Evolutionary conservation across 1,139 yeast species (phyloP).

Genomic region (Hyphopichia buzzinii): DNA sequence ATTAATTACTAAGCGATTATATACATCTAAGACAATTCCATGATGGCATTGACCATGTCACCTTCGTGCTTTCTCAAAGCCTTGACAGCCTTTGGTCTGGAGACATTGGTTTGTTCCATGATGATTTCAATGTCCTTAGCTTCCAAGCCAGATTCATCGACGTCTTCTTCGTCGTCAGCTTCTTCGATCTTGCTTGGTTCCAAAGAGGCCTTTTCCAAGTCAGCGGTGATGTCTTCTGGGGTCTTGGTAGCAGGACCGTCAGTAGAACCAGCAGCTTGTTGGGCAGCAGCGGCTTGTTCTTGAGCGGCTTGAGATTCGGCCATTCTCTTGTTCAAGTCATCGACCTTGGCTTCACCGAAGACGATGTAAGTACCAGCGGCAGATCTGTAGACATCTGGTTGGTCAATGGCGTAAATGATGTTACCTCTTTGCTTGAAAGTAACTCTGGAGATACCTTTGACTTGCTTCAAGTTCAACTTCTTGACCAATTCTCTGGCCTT

Average conservation of each 20-base stretch:
- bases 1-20: background rate
- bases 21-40: constrained; percentile 63
- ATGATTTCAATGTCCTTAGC: constrained; percentile 78
- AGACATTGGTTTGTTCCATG: constrained; percentile 84
- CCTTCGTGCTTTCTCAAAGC: constrained; percentile 88
- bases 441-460: constrained; percentile 92
- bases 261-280: constrained; percentile 45
- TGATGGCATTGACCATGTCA: constrained; percentile 94
- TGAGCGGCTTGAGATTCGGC: constrained; percentile 56
- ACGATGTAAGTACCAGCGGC: constrained; percentile 94
- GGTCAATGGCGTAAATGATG: constrained; percentile 87
- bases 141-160: constrained; percentile 78
- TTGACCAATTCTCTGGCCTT: constrained; percentile 91
- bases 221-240: constrained; percentile 87
- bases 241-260: constrained; percentile 38
- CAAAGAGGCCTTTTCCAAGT: constrained; percentile 78
- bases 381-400: constrained; percentile 94
- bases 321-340: constrained; percentile 80
- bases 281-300: constrained; percentile 61
- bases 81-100: constrained; percentile 86
- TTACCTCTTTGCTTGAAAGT: constrained; percentile 94
- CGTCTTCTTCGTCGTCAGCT: constrained; percentile 52
- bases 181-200: constrained; percentile 35
- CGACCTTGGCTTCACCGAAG: constrained; percentile 97
- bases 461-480: constrained; percentile 87